Percentiles rank a stretch among this genome's conserved stretches.
phyloP scores from a whole-genome alignment of 441 rosid species.

The Pelargonium myrrhifolium region DNA sequence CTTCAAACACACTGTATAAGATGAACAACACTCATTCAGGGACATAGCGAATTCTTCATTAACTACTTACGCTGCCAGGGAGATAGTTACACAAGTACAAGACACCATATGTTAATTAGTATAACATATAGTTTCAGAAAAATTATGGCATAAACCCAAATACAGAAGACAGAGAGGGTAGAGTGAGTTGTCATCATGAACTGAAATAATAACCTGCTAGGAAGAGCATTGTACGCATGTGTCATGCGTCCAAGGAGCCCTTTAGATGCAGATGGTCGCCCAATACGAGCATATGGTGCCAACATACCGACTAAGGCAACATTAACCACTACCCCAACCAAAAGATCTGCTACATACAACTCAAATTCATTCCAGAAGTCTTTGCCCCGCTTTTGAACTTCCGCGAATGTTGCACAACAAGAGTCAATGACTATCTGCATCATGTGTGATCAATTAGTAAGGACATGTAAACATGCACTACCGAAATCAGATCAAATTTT shows the following conservation, averaged over 20 bases:
- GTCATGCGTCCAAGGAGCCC: slow-evolving; percentile 55
- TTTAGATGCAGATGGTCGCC: slow-evolving; percentile 49
- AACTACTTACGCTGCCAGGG: neutral
- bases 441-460: slow-evolving; percentile 12
- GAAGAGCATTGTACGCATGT: slow-evolving; percentile 67
- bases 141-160: neutral
- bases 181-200: neutral
- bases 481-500: too few relatives aligned
- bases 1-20: slow-evolving; percentile 73
- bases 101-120: neutral
- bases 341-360: slow-evolving; percentile 80
- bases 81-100: too few relatives aligned
- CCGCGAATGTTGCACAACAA: slow-evolving; percentile 88
- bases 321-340: slow-evolving; percentile 83
- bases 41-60: neutral
- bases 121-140: too few relatives aligned
- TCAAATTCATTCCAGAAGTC: slow-evolving; percentile 95
- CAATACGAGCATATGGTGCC: slow-evolving; percentile 90
- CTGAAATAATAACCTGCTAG: slow-evolving; percentile 59
- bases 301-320: slow-evolving; percentile 87
- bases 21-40: neutral
- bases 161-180: neutral
- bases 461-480: neutral
- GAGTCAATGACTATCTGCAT: slow-evolving; percentile 83
- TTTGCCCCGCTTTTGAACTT: slow-evolving; percentile 78